Percentiles rank a stretch among this genome's conserved stretches.
phyloP scores from a whole-genome alignment of 2,329 filamentous ascomycete genomes.

The Achaetomium macrosporum region DNA sequence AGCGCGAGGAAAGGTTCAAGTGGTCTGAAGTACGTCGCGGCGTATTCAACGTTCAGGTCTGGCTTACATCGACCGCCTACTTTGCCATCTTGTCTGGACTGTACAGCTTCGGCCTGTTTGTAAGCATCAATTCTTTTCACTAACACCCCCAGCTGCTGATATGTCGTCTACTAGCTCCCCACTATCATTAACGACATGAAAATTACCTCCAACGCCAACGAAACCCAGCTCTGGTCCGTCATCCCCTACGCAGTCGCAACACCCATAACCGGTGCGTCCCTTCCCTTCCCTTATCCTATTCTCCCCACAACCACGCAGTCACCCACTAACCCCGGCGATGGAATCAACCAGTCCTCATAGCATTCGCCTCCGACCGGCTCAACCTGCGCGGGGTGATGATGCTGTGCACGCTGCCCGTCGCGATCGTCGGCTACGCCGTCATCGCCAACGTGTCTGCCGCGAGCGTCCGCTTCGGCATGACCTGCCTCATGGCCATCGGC shows the following conservation, averaged over 20 bases:
- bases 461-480: conserved; percentile 56
- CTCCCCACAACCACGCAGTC: neutral
- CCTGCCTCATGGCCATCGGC: conserved; percentile 60
- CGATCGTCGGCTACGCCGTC: conserved; percentile 59
- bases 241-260: conserved; percentile 55
- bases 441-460: conserved; percentile 49
- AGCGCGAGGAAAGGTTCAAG: conserved; percentile 52
- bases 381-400: conserved; percentile 55
- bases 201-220: conserved; percentile 42
- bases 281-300: neutral
- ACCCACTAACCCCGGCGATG: neutral
- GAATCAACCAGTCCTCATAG: conserved; percentile 37
- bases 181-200: conserved; percentile 47
- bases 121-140: conserved; percentile 49
- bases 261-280: conserved; percentile 4
- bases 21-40: conserved; percentile 57
- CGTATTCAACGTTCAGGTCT: conserved; percentile 43
- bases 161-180: conserved; percentile 30
- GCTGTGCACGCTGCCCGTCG: conserved; percentile 56
- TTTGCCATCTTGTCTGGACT: conserved; percentile 41
- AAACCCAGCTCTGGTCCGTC: conserved; percentile 59
- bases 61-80: conserved; percentile 33
- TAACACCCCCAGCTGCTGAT: conserved; percentile 41
- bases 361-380: conserved; percentile 56
- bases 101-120: conserved; percentile 6